Base-by-base conservation (phyloP, 805 yeast species). In the Metschnikowia drakensbergensis region DNA sequence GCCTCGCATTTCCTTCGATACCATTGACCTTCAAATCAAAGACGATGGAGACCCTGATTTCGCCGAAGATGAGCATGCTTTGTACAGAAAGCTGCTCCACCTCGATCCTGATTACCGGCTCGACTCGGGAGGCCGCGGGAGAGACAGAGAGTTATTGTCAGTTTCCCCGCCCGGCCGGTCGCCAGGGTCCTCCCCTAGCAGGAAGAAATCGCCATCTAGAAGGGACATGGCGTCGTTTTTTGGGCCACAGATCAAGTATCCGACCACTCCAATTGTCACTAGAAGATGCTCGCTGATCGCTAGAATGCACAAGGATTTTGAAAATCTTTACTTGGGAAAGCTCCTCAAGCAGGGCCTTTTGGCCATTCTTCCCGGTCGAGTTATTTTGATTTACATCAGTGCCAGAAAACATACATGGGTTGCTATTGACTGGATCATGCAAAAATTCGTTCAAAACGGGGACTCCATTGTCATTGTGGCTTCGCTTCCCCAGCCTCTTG, bases 381-480 rank as follows among this genome's bases (percentile, higher is more conserved):
- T 76, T 1, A 70, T 86, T 4, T 59, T 86, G 61, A 81, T 84
- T 28, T 85, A 85, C 59, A 70, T 87, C 29, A 74, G 83, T 54
- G 95, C 89, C 3, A 69, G 92, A 50, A 74, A 70, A 47, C 92
- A 86, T 67, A 84, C 94, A 0, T 87, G 96, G 96, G 88, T 85
- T 8, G 82, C 89, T 1, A 64, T 87, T 27, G 96, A 87, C 62
- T 87, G 87, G 83, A 69, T 80, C 5, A 65, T 86, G 46, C 72
- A 71, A 41, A 67, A 72, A 37, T 66, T 84, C 9, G 64, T 84
- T 3, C 81, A 78, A 54, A 70, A 82, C 55, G 88, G 89, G 6
- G 96, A 87, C 63, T 75, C 81, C 10, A 64, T 87, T 9, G 79
- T 86, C 3, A 75, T 87, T 6, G 76, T 81, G 5, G 75, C 90